Conservation (phyloP, 768 basidiomycete genomes). For the Chlorophyllum brunneum region DNA sequence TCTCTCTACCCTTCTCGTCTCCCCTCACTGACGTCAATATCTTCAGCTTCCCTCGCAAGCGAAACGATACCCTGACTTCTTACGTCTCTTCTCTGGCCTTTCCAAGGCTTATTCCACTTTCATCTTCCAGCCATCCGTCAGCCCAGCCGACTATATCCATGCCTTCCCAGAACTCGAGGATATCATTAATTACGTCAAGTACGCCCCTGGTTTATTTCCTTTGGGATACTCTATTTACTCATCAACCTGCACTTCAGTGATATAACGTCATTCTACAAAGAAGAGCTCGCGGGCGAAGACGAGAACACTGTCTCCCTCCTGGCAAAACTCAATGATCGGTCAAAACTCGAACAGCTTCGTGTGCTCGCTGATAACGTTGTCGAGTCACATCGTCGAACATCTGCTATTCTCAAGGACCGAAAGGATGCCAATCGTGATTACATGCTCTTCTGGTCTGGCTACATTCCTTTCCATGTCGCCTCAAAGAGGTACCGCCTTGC, state of each 20-base stretch:
- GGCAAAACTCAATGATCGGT: conserved; percentile 19
- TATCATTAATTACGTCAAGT: conserved; percentile 13
- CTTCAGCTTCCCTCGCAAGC: conserved; percentile 10
- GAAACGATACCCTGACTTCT: conserved; percentile 9
- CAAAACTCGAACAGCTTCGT: conserved; percentile 25
- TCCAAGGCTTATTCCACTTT: conserved; percentile 13
- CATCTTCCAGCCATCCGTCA: conserved; percentile 12
- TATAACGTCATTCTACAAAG: conserved; percentile 38
- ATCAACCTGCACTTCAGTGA: conserved; percentile 23
- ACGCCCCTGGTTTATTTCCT: not conserved
- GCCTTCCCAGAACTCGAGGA: conserved; percentile 11
- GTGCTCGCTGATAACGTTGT: conserved; percentile 23
- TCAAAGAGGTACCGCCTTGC: conserved; percentile 11
- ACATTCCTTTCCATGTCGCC: conserved; percentile 10
- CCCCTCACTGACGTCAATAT: not conserved
- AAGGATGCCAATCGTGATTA: conserved; percentile 6
- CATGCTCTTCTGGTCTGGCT: conserved; percentile 13
- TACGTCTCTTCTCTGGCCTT: conserved; percentile 14
- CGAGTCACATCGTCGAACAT: conserved; percentile 16
- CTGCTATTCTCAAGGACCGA: conserved; percentile 3
- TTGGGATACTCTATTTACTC: not conserved
- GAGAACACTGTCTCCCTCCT: conserved; percentile 32
- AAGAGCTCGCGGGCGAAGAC: conserved; percentile 31
- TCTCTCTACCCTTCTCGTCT: not conserved
- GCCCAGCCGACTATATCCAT: conserved; percentile 11